These are phyloP conservation scores for Candida caryicola DNA, from an alignment of 805 yeast genomes.

Conservation along the genomic window DNA sequence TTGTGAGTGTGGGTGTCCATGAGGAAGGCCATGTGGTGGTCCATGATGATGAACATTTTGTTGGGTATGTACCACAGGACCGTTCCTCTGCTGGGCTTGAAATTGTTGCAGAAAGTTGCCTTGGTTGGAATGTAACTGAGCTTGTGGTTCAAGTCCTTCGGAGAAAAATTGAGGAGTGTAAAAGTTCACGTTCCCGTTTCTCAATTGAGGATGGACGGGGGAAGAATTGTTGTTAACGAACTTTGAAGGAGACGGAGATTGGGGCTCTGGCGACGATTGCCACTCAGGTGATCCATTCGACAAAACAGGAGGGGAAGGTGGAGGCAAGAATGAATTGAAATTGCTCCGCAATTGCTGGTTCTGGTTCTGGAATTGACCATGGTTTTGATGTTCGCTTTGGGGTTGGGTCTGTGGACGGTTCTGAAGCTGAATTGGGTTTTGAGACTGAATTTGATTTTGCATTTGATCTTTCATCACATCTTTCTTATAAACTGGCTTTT, in stretches of 20 bases:
- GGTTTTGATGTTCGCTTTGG: slow-evolving; percentile 1
- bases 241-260: slow-evolving; percentile 28
- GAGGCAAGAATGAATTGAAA: slow-evolving; percentile 33
- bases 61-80: too few relatives aligned
- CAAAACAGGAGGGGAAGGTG: slow-evolving; percentile 33
- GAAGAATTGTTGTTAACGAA: slow-evolving; percentile 14
- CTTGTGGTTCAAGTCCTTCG: slow-evolving; percentile 16
- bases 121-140: neutral
- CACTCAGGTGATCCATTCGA: slow-evolving; percentile 36
- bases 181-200: slow-evolving; percentile 21
- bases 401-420: slow-evolving; percentile 4
- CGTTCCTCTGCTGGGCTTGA: neutral
- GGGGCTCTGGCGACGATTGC: slow-evolving; percentile 39
- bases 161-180: slow-evolving; percentile 42
- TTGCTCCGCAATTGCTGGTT: slow-evolving; percentile 9
- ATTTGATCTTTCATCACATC: slow-evolving; percentile 3
- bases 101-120: neutral
- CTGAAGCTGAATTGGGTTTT: slow-evolving; percentile 8
- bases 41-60: neutral
- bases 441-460: slow-evolving; percentile 8
- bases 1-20: neutral
- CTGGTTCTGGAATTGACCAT: neutral
- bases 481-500: slow-evolving; percentile 26
- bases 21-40: neutral
- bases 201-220: slow-evolving; percentile 24